Base-by-base conservation (phyloP, 139 green algal genomes). In the Mychonastes homosphaera region DNA sequence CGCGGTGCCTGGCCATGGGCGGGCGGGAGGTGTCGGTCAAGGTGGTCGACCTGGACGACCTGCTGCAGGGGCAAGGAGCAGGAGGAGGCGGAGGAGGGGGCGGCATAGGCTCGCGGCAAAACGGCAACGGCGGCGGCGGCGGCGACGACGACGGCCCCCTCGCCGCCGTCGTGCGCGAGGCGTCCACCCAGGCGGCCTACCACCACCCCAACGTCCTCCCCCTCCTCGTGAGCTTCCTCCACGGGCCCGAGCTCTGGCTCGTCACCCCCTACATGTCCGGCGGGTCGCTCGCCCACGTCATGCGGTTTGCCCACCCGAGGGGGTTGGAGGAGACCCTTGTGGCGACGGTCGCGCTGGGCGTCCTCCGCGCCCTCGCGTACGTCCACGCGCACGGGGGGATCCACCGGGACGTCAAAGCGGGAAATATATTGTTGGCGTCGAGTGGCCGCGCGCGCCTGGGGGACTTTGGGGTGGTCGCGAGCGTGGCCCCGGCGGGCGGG, bases 381-480 rank as follows among this genome's bases (percentile, higher is more conserved):
- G 79, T 98, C 46, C 92, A 99, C 78, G 75, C 77, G 12, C 72
- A 95, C 45, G 84, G 85, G n/a, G 78, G 84, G 51, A 97, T 99
- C 50, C 92, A 99, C 70, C 74, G 92, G 1, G 92, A 99, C 59
- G 77, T 99, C 48, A 98, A 98, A 83, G 84, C 92, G 1, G 92
- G 92, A 26, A 99, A 99, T 78, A 97, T 99, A 36, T 67, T 99
- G 57, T 78, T 99, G 18, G 83, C 94, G 67, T 72, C 55, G 23
- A 68, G 90, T 56, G 92, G 92, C 18, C 73, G 72, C 13, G 85
- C 97, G 33, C 76, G 92, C 60, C 77, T 99, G 41, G 91, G 78
- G 1, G 92, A 99, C 81, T 99, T 98, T 82, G 92, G 92, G 13
- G 92, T 99, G 27, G 86, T 89, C 3, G 90, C 92, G 24, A 81